Evolutionary conservation across 2,329 filamentous ascomycete genomes (phyloP).

Genomic region (Colletotrichum sp.): DNA sequence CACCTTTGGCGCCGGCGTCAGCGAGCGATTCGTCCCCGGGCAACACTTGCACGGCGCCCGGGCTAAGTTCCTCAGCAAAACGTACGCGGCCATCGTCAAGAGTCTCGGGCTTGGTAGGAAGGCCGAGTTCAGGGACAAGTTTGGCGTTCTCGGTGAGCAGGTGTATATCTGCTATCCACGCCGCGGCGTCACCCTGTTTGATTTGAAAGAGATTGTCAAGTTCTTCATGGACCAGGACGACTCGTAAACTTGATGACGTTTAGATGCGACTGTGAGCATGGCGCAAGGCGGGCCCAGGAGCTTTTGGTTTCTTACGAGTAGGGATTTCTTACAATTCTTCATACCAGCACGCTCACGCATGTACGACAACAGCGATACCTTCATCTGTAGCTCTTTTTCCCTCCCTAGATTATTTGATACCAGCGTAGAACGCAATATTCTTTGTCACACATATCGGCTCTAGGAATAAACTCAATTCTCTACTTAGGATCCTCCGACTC

Average conservation of each 20-base stretch:
- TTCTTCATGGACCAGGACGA: slow-evolving; percentile 78
- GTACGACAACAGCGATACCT: background rate
- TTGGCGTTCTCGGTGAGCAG: slow-evolving; percentile 83
- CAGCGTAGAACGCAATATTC: background rate
- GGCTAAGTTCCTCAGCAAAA: slow-evolving; percentile 80
- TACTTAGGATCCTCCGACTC: background rate
- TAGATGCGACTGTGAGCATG: background rate
- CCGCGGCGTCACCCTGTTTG: slow-evolving; percentile 81
- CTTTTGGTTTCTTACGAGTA: background rate
- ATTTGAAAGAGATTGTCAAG: slow-evolving; percentile 83
- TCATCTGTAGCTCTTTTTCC: background rate
- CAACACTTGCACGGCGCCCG: slow-evolving; percentile 82
- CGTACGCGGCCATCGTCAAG: slow-evolving; percentile 82
- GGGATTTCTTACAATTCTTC: too few species aligned
- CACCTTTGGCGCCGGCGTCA: slow-evolving; percentile 88
- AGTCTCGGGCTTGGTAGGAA: slow-evolving; percentile 85
- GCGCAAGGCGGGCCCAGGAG: background rate
- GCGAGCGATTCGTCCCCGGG: slow-evolving; percentile 74
- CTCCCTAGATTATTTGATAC: background rate
- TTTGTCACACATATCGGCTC: background rate
- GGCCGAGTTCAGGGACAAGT: slow-evolving; percentile 88
- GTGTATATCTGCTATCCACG: slow-evolving; percentile 91
- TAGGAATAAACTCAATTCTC: background rate
- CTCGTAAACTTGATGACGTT: background rate
- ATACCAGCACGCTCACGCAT: background rate